These are phyloP conservation scores for Talaromyces marneffei DNA, from an alignment of 2,329 filamentous ascomycete species.

Conservation along the genomic window DNA sequence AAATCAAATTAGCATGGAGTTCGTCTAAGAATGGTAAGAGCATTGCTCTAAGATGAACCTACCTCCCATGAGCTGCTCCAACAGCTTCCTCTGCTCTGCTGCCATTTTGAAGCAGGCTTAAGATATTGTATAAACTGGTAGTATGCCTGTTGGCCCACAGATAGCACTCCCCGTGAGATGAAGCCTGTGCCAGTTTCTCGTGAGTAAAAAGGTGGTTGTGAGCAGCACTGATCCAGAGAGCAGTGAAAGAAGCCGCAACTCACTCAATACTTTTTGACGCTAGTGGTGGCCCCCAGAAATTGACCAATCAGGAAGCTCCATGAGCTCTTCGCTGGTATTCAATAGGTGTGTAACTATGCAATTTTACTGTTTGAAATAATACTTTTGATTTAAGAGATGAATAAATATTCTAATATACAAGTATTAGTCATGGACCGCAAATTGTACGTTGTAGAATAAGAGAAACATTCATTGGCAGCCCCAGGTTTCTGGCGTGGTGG, in stretches of 20 bases:
- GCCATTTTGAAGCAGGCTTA: slow-evolving; percentile 56
- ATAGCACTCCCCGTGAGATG: neutral
- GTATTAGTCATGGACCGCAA: neutral
- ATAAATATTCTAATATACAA: neutral
- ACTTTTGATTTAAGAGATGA: neutral
- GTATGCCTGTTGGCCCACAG: neutral
- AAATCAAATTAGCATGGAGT: neutral
- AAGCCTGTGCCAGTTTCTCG: neutral
- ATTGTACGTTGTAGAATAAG: neutral
- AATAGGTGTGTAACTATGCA: neutral
- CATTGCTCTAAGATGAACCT: slow-evolving; percentile 15
- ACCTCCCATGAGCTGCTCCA: slow-evolving; percentile 79
- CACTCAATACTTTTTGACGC: slow-evolving; percentile 19
- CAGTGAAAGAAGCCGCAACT: neutral
- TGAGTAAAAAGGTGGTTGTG: neutral
- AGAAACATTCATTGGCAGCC: neutral
- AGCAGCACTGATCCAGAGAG: neutral
- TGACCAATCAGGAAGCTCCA: slow-evolving; percentile 10
- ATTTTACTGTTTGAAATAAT: neutral
- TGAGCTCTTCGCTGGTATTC: neutral
- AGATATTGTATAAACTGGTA: neutral
- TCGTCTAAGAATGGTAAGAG: neutral
- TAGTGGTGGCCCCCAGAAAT: slow-evolving; percentile 23
- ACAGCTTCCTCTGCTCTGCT: slow-evolving; percentile 94
- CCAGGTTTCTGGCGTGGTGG: neutral